These are phyloP conservation scores for Oryza longistaminata DNA, from an alignment of 176 grass and related monocot genomes.

Conservation along the genomic window DNA sequence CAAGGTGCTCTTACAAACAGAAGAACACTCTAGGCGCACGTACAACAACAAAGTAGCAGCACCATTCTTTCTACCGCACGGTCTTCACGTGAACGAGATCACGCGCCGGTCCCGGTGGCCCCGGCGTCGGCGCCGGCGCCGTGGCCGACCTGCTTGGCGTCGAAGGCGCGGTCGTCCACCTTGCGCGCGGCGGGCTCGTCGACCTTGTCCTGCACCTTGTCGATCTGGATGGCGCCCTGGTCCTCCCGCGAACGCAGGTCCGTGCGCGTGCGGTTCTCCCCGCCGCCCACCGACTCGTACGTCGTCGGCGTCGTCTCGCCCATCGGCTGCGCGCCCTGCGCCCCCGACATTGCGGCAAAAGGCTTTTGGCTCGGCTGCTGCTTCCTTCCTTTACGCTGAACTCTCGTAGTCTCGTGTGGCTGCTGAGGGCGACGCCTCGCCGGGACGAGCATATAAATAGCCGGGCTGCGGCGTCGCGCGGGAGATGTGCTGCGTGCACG, in stretches of 20 bases:
- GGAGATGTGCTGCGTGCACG: not conserved
- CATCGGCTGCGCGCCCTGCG: conserved; percentile 54
- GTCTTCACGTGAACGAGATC: not conserved
- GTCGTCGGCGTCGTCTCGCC: conserved; percentile 54
- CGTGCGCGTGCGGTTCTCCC: conserved; percentile 51
- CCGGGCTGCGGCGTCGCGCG: not conserved
- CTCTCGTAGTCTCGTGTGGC: not conserved
- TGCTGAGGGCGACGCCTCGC: not conserved
- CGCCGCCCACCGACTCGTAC: conserved; percentile 65
- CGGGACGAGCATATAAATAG: not conserved
- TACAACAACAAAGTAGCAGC: not conserved
- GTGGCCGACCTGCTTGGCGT: conserved; percentile 7
- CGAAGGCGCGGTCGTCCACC: conserved; percentile 34
- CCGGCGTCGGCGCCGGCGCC: conserved; percentile 12
- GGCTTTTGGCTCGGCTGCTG: not conserved
- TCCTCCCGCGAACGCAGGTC: conserved; percentile 56
- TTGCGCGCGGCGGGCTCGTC: conserved; percentile 39
- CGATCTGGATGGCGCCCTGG: conserved; percentile 64
- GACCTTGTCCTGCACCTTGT: conserved; percentile 67
- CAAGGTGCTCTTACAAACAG: not conserved
- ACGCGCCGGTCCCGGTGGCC: conserved; percentile 38
- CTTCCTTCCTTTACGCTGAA: not conserved
- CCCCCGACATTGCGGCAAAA: conserved; percentile 41
- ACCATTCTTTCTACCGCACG: too few relatives aligned
- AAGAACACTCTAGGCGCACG: not conserved